Conservation (phyloP, 83 land plant species). For the Thuja plicata region DNA sequence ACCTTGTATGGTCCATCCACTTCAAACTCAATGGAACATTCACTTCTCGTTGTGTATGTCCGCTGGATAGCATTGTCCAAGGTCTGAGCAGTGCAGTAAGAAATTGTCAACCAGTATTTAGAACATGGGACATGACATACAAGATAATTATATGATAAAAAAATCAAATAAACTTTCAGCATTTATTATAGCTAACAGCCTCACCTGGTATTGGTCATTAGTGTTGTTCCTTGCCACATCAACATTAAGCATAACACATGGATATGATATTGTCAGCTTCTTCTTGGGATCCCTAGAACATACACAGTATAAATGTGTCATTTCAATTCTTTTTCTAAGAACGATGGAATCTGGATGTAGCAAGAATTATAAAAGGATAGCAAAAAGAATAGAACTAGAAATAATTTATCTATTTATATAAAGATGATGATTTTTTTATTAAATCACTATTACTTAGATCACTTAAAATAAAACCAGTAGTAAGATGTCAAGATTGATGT, state of each 20-base stretch:
- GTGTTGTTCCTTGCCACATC: constrained; percentile 99
- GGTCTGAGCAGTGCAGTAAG: constrained; percentile 44
- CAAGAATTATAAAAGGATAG: neutral
- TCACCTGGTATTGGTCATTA: constrained; percentile 98
- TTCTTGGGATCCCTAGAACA: constrained; percentile 71
- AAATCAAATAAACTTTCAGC: neutral
- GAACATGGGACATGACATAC: neutral
- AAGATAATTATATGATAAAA: neutral
- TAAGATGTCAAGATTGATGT: neutral
- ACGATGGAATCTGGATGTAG: neutral
- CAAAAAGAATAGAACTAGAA: neutral
- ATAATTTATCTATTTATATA: neutral
- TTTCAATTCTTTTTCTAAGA: neutral
- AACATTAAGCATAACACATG: constrained; percentile 99
- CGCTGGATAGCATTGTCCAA: constrained; percentile 70
- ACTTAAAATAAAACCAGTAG: neutral
- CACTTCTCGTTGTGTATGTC: constrained; percentile 84
- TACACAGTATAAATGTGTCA: neutral
- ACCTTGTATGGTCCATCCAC: constrained; percentile 99
- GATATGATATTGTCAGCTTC: constrained; percentile 96
- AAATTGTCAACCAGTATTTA: neutral
- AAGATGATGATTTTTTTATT: neutral
- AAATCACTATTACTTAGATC: neutral
- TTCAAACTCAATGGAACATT: constrained; percentile 99
- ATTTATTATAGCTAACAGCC: neutral